These are phyloP conservation scores for Hymenoscyphus repandus DNA, from an alignment of 2,329 filamentous ascomycete species.

Conservation along the genomic window DNA sequence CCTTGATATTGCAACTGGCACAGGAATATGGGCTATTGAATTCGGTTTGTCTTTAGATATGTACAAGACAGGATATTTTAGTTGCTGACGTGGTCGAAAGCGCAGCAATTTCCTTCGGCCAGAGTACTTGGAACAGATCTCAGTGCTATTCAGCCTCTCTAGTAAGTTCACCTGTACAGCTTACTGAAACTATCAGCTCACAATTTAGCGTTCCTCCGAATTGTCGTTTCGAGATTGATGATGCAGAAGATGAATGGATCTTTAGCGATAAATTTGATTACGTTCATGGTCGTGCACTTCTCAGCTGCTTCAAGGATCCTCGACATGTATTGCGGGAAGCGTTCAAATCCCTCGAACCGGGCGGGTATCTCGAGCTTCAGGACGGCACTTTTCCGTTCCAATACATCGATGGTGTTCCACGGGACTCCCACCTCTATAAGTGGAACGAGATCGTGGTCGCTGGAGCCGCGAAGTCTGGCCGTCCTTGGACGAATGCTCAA, in stretches of 20 bases:
- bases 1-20: conserved; percentile 29
- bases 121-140: conserved; percentile 28
- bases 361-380: conserved; percentile 30
- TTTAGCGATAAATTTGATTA: conserved; percentile 43
- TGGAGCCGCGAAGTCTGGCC: conserved; percentile 11
- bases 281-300: conserved; percentile 44
- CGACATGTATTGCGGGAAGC: conserved; percentile 9
- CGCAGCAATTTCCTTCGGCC: conserved; percentile 25
- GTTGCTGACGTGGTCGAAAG: not conserved
- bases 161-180: conserved; percentile 3
- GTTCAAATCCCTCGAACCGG: conserved; percentile 29
- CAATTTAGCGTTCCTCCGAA: conserved; percentile 38
- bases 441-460: conserved; percentile 16
- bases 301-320: conserved; percentile 19
- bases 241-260: conserved; percentile 45
- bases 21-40: conserved; percentile 26
- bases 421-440: conserved; percentile 18
- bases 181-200: not conserved
- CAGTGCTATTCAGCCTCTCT: conserved; percentile 27
- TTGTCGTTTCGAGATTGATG: conserved; percentile 46
- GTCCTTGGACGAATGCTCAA: conserved; percentile 9
- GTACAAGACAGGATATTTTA: not conserved
- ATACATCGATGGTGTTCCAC: conserved; percentile 15
- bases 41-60: conserved; percentile 17
- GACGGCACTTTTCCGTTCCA: conserved; percentile 14